Base-by-base conservation (phyloP, 768 basidiomycete species). In the Macrolepiota fuliginosa region DNA sequence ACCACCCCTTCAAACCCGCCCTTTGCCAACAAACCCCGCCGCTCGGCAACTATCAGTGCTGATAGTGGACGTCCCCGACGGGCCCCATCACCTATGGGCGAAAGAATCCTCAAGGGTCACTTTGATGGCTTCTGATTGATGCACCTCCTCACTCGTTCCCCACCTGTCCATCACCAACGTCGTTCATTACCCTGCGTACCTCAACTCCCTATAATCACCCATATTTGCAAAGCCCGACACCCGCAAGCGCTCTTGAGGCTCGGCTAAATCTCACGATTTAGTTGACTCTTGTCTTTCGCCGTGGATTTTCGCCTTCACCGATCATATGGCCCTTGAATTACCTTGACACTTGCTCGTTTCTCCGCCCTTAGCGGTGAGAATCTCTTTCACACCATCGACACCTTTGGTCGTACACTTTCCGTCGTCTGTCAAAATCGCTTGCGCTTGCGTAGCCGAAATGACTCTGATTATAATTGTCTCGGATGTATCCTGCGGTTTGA, bases 31-130 rank as follows among this genome's bases (percentile, higher is more conserved):
- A 74, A 72, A 66, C 77, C 77, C 13, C 81, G 79, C 60, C 86
- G 89, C 19, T 82, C 88, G n/a, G 83, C 87, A 3, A 89, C 88
- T 19, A 70, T 88, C 57, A 81, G 80, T 46, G 69, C 72, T 52
- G 76, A 79, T 13, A 64, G 64, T 22, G 62, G 72, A n/a, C 81
- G 81, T 54, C 81, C 81, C 10, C 86, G 83, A 58, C 79, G 86
- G 63, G 90, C 89, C 2, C 92, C 91, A 19, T 92, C 90, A 40
- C 92, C 92, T 5, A 94, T 93, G 92, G 93, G 92, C 64, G 92
- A 94, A 75, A 81, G 92, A 62, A 93, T 94, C 63, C 82, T 94
- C 66, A 94, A 91, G 78, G 92, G 92, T 9, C 92, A 94, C 68
- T 94, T 94, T 67, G 92, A 94, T 70, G 89, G 92, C 53, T 94